Base-by-base conservation (phyloP, 1,284 basidiomycete genomes). In the Puccinia novopanici region DNA sequence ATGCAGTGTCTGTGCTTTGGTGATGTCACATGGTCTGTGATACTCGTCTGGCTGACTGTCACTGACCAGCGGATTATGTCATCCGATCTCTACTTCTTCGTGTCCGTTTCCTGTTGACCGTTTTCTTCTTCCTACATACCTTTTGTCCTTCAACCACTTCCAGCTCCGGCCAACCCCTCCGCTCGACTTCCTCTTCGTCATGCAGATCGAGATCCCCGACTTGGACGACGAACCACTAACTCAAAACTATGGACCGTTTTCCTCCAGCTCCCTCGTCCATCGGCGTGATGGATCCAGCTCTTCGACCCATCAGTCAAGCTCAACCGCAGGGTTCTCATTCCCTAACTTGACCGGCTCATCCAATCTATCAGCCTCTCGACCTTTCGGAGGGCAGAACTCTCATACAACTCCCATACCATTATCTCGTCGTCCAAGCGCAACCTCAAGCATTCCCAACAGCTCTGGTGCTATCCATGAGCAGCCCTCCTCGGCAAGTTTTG, bases 151-250 rank as follows among this genome's bases (percentile, higher is more conserved):
- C n/a, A n/a, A n/a, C n/a, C n/a, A n/a, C n/a, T n/a, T n/a, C n/a
- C n/a, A n/a, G n/a, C n/a, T n/a, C n/a, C n/a, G n/a, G n/a, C n/a
- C n/a, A n/a, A n/a, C n/a, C n/a, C n/a, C n/a, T n/a, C n/a, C n/a
- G n/a, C n/a, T n/a, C n/a, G n/a, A n/a, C n/a, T n/a, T n/a, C n/a
- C n/a, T n/a, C n/a, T n/a, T n/a, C n/a, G n/a, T n/a, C 40, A 80
- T 80, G 78, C 78, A 80, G 61, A 80, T 80, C 71, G 78, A 80
- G 48, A 80, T 80, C 10, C 78, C 78, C 9, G 78, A 80, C 12
- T 40, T 80, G 22, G 78, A 80, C 30, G 78, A 80, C 61, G 70
- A 80, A 3, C n/a, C 17, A 15, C 76, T 67, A 0, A 24, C 74
- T 22, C 45, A 24, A 22, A 52, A 37, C 15, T 34, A 34, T 42